These are phyloP conservation scores for Botrytis porri DNA, from an alignment of 2,329 filamentous ascomycete genomes.

Conservation along the genomic window DNA sequence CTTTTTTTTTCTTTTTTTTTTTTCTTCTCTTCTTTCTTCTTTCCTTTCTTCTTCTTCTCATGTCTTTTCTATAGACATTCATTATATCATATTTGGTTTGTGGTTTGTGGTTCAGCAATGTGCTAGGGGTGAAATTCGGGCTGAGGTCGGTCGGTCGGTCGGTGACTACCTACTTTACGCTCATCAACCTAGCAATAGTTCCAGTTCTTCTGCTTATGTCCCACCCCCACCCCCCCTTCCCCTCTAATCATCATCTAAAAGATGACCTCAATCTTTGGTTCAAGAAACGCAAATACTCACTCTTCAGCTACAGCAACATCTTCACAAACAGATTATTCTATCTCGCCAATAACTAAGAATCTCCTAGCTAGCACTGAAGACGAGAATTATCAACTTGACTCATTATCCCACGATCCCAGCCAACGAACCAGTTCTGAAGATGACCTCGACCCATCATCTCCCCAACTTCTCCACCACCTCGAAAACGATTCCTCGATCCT, in stretches of 20 bases:
- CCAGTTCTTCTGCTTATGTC: not conserved
- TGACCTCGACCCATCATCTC: slow-evolving; percentile 36
- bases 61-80: not conserved
- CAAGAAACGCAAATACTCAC: not conserved
- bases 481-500: slow-evolving; percentile 77
- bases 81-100: not conserved
- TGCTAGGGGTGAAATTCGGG: not conserved
- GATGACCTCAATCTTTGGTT: slow-evolving; percentile 20
- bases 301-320: not conserved
- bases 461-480: slow-evolving; percentile 71
- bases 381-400: slow-evolving; percentile 2
- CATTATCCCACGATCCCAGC: not conserved
- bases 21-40: no score
- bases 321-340: not conserved
- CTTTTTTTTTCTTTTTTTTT: not conserved
- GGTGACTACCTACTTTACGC: not conserved
- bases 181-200: not conserved
- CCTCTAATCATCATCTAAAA: not conserved
- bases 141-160: not conserved
- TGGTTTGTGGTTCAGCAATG: no score
- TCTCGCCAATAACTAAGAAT: not conserved
- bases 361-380: not conserved
- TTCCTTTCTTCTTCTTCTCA: not conserved
- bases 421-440: slow-evolving; percentile 23
- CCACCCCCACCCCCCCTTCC: no score